Evolutionary conservation across 176 grass and related monocot genomes (phyloP).

Genomic region (Musa itinerans): DNA sequence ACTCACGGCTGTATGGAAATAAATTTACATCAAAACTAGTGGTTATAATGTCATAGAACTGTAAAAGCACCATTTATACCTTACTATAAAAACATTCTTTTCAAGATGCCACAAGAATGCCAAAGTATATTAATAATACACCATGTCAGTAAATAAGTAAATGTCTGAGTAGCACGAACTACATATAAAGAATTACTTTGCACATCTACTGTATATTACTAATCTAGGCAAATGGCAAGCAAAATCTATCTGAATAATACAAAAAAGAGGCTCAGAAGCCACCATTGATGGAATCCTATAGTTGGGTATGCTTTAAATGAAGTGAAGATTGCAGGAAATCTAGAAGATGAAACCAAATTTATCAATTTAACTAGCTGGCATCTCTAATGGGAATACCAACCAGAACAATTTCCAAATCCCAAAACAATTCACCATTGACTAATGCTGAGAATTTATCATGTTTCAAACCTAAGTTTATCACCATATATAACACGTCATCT

Average conservation of each 20-base stretch:
- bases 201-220: background rate
- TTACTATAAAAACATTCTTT: background rate
- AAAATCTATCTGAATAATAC: background rate
- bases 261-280: background rate
- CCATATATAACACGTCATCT: background rate
- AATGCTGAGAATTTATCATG: background rate
- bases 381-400: background rate
- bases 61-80: background rate
- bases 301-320: background rate
- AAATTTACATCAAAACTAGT: conserved; percentile 15
- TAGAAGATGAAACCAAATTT: background rate
- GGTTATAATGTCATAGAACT: conserved; percentile 1
- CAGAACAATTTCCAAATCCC: background rate
- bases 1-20: conserved; percentile 54
- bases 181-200: background rate
- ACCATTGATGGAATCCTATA: background rate
- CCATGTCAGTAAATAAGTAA: background rate
- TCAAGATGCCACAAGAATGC: background rate
- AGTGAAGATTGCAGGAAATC: background rate
- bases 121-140: background rate
- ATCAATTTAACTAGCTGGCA: background rate
- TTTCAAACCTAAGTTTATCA: background rate
- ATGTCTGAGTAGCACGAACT: background rate
- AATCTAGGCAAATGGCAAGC: background rate
- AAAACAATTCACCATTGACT: background rate